Base-by-base conservation (phyloP, 2,329 filamentous ascomycete genomes). In the Beauveria australis region DNA sequence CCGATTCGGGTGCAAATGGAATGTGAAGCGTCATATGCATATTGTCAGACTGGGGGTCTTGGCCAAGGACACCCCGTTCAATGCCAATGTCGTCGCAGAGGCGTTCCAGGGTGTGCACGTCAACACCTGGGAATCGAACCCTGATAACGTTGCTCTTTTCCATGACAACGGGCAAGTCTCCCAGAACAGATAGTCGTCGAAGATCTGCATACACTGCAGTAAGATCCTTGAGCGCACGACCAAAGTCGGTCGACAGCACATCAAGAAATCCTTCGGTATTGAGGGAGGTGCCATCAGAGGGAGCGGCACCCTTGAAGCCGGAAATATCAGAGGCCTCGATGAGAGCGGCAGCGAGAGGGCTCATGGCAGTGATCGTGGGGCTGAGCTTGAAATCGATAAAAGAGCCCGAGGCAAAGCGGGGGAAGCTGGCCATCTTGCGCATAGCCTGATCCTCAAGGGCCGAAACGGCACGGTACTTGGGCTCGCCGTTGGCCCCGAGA, bases 41-140 rank as follows among this genome's bases (percentile, higher is more conserved):
- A 9, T 89, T 91, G 28, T 81, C 80, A 60, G 82, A 84, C 19
- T 88, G 86, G 37, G 73, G 64, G 65, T 97, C 94, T 75, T 97
- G 88, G 14, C 82, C 78, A 4, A 97, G 83, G 4, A 89, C 77
- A 1, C 94, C 94, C 58, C 91, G 82, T 64, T 87, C 85, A 8
- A 99, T 81, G n/a, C 89, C 89, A 12, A 96, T 81, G 71, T 99
- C 94, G 52, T 91, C 85, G 71, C 92, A 97, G 1, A 99, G 81
- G 3, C 81, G 79, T 70, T 96, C 91, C 0, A 96, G 89, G 0
- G 89, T 90, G 18, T 87, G 84, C 0, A 86, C 86, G 68, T 97
- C 93, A 63, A 94, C 92, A 3, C 94, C 94, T 0, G 92, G 92
- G 69, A 99, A 97, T 33, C 92, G 88, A 2, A 97, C 86, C 40